phyloP scores from a whole-genome alignment of 768 basidiomycete species.

The Lactarius akahatsu region DNA sequence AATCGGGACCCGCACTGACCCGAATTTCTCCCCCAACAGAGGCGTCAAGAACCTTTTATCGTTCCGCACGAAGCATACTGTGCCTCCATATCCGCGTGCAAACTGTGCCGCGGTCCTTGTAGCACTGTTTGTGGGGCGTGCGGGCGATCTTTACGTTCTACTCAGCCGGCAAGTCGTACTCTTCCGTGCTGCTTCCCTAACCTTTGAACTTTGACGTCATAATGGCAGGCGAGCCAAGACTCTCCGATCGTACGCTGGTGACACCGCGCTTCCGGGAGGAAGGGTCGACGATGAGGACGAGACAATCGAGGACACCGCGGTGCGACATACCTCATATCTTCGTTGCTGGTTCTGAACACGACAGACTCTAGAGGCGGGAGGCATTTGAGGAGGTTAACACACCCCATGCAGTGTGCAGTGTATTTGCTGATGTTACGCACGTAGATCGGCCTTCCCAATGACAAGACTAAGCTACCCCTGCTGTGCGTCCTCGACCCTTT shows the following conservation, averaged over 20 bases:
- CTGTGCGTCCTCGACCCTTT: conserved; percentile 81
- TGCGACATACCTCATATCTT: conserved; percentile 34
- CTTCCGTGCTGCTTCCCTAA: neutral
- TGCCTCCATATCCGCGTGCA: conserved; percentile 49
- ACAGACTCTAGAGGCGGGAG: conserved; percentile 63
- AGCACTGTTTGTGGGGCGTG: conserved; percentile 79
- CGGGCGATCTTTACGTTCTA: conserved; percentile 81
- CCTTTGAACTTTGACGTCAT: neutral
- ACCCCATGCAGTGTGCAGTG: neutral
- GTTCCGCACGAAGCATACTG: conserved; percentile 25
- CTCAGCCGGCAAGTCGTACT: conserved; percentile 63
- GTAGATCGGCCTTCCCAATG: conserved; percentile 80
- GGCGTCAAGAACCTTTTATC: conserved; percentile 22
- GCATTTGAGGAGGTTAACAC: conserved; percentile 80
- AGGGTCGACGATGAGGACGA: conserved; percentile 69
- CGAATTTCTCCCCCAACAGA: conserved; percentile 2
- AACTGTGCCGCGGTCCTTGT: conserved; percentile 76
- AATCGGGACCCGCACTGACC: neutral
- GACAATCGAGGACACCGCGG: conserved; percentile 78
- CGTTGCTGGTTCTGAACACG: conserved; percentile 1
- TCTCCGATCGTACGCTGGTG: conserved; percentile 77
- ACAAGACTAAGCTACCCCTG: conserved; percentile 66
- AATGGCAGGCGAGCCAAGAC: conserved; percentile 63
- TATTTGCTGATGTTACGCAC: conserved; percentile 9
- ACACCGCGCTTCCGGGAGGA: conserved; percentile 87